Conservation (phyloP, 1,139 yeast genomes). For the Blastobotrys buckinghamii region DNA sequence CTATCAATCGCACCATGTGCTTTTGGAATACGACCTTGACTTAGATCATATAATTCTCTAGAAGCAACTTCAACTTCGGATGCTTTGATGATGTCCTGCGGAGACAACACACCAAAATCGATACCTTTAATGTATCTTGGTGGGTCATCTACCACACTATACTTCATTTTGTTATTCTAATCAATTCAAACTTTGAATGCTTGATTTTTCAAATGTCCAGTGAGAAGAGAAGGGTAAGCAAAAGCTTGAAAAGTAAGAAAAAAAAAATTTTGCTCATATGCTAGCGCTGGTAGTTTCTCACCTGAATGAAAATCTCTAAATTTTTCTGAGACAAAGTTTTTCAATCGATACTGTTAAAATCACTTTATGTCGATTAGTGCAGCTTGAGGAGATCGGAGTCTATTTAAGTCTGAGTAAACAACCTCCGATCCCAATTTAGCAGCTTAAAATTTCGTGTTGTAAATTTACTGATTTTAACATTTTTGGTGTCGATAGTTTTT, state of each 20-base stretch:
- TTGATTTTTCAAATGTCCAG: too few species aligned
- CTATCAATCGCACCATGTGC: constrained; percentile 85
- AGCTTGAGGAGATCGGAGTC: neutral
- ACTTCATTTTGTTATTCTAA: too few species aligned
- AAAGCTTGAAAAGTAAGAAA: neutral
- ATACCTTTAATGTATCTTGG: constrained; percentile 89
- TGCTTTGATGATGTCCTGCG: constrained; percentile 87
- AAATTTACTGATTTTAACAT: too few species aligned
- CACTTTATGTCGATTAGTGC: neutral
- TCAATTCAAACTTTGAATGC: neutral
- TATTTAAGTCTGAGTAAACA: too few species aligned
- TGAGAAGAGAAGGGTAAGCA: neutral
- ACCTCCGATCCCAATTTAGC: constrained; percentile 1
- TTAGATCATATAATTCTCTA: constrained; percentile 80
- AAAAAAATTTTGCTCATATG: constrained; percentile 5
- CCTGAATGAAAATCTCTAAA: neutral
- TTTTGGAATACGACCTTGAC: constrained; percentile 70
- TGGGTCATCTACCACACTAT: constrained; percentile 70
- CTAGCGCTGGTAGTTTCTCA: neutral
- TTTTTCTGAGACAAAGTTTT: neutral
- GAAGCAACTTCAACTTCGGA: constrained; percentile 92
- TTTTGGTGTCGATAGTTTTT: neutral
- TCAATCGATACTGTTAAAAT: neutral
- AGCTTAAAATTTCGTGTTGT: too few species aligned
- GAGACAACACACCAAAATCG: constrained; percentile 87